Percentiles rank a stretch among this genome's conserved stretches.
phyloP scores from a whole-genome alignment of 805 yeast species.

The Ogataea degrootiae region DNA sequence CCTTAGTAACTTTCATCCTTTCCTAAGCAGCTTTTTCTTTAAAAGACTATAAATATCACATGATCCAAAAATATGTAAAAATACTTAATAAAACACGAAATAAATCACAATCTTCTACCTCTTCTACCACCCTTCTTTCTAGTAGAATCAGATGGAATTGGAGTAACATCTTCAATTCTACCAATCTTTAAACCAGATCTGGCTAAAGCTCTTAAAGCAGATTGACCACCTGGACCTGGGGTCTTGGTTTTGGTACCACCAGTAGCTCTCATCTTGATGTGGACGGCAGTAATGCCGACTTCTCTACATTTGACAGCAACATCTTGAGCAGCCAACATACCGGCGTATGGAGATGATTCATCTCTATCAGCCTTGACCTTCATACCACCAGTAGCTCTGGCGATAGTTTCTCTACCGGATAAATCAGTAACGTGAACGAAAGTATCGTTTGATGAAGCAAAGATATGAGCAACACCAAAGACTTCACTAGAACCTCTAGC shows the following conservation, averaged over 20 bases:
- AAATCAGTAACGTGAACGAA: conserved; percentile 99
- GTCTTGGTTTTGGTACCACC: conserved; percentile 99
- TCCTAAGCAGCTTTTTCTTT: not conserved
- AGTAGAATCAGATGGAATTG: conserved; percentile 99
- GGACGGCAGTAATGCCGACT: conserved; percentile 99
- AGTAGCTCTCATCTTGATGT: conserved; percentile 99
- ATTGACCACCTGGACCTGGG: conserved; percentile 99
- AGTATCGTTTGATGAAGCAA: conserved; percentile 99
- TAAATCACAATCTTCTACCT: conserved; percentile 90
- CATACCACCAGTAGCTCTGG: conserved; percentile 99
- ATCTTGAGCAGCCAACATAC: conserved; percentile 99
- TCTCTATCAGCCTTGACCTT: conserved; percentile 99
- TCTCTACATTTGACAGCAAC: conserved; percentile 98
- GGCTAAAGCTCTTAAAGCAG: conserved; percentile 98
- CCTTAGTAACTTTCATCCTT: no score
- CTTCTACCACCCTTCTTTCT: conserved; percentile 99
- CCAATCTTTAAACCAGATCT: conserved; percentile 99
- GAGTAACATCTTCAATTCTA: conserved; percentile 99
- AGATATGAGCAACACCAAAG: conserved; percentile 99
- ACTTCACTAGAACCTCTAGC: conserved; percentile 97
- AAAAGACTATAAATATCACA: not conserved
- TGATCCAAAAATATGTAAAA: no score
- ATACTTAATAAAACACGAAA: not conserved
- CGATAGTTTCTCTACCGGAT: conserved; percentile 99
- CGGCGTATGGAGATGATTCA: conserved; percentile 99